Evolutionary conservation across 192 early-diverging fungal genomes (phyloP), one percentile per base, ranked within the genome.

Genomic region (Mortierella claussenii): DNA sequence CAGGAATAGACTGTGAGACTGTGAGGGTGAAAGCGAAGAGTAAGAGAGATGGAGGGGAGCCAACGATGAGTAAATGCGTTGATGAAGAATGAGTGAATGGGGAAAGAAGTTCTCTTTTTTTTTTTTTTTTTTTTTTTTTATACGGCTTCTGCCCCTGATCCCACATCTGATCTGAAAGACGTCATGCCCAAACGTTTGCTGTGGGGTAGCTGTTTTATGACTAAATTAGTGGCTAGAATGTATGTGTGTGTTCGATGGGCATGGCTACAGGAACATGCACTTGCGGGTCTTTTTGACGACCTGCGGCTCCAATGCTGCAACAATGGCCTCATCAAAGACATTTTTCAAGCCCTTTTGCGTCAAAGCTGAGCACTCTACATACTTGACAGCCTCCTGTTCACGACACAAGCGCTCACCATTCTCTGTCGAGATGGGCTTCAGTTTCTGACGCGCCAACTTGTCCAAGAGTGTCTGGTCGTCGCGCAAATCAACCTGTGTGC

Each of bases 321-420:
- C 94, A 78, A 99, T 97, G 18, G 96, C 96, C 83, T 99, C 96
- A 74, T 99, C 92, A 84, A 92, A 99, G 37, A 95, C 95, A 73
- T 97, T 97, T 82, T 98, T 98, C 57, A 98, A 81, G 11, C 96
- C 95, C 68, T 88, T 90, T 73, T 96, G 95, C 55, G 94, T 96
- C 75, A 95, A 71, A 27, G 95, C 95, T 37, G 90, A 93, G 65
- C 95, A 97, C 76, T 97, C 95, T 33, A 97, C 88, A 80, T 96
- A 97, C 75, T 96, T 96, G 60, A 96, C 91, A 26, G 95, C 95
- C 21, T 87, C 87, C 48, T 96, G 83, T 58, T 95, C 93, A 55
- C 79, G 81, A 45, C 94, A 91, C 33, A 97, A 84, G 46, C 89
- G 86, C 69, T 95, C 92, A 28, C 96, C 95, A 51, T 87, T 85